Evolutionary conservation across 768 basidiomycete genomes (phyloP).

Genomic region (Paxillus rubicundulus): DNA sequence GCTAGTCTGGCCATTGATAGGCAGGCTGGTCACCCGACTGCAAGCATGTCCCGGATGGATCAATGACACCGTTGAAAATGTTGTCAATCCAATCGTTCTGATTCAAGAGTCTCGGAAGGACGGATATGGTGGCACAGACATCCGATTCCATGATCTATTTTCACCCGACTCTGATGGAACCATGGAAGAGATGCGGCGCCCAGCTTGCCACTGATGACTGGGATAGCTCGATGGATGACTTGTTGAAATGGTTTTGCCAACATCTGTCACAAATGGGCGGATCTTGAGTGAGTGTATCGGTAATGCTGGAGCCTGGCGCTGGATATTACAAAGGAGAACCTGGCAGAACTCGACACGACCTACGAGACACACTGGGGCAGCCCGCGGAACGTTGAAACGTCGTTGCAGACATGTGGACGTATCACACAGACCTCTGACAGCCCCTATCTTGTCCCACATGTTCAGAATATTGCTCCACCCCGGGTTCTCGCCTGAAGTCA

Average conservation of each 20-base stretch:
- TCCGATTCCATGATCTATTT: not conserved
- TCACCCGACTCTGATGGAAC: not conserved
- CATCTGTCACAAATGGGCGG: constrained; percentile 57
- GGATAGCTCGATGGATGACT: not conserved
- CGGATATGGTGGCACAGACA: not conserved
- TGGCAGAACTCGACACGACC: constrained; percentile 52
- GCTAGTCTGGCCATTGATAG: no score
- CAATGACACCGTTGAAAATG: no score
- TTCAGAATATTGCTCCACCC: constrained; percentile 1
- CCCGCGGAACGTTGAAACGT: constrained; percentile 25
- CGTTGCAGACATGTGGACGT: constrained; percentile 1
- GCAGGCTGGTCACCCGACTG: no score
- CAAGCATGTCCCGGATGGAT: no score
- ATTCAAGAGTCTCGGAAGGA: not conserved
- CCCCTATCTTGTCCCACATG: not conserved
- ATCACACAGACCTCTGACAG: constrained; percentile 3
- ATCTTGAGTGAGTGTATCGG: constrained; percentile 43
- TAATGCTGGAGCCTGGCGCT: constrained; percentile 18
- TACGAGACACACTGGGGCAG: constrained; percentile 56
- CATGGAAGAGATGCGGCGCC: constrained; percentile 44
- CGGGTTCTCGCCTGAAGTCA: not conserved
- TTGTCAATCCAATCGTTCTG: no score
- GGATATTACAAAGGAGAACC: constrained; percentile 56
- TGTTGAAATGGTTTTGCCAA: constrained; percentile 33
- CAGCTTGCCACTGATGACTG: constrained; percentile 36